Conservation (phyloP, 441 rosid species). For the Populus trichocarpa region DNA sequence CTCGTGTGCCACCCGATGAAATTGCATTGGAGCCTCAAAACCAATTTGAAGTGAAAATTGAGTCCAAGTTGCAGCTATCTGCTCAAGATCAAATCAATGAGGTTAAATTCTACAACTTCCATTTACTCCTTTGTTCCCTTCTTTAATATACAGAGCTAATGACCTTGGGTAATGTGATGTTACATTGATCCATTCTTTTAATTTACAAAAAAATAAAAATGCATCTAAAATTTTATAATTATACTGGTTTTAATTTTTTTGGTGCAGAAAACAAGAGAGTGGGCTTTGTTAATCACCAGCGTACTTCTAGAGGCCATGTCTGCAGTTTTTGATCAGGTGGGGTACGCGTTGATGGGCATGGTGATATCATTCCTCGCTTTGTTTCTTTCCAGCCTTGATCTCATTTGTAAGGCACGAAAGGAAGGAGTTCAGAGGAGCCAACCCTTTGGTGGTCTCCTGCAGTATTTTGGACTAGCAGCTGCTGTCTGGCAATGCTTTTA, state of each 20-base stretch:
- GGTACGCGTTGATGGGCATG: background rate
- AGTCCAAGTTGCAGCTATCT: fast-evolving
- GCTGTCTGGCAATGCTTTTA: background rate
- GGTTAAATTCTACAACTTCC: too few relatives aligned
- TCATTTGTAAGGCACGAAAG: background rate
- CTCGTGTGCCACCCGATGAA: too few relatives aligned
- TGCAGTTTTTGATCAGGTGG: background rate
- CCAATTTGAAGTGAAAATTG: too few relatives aligned
- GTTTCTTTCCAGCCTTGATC: background rate
- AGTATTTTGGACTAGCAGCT: background rate
- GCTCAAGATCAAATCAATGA: too few relatives aligned
- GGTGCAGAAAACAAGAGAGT: background rate
- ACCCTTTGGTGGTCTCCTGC: background rate
- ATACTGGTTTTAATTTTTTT: fast-evolving
- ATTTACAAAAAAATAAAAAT: too few relatives aligned
- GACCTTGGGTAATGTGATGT: too few relatives aligned
- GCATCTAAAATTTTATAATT: too few relatives aligned
- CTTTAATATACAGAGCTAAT: too few relatives aligned
- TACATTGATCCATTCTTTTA: too few relatives aligned
- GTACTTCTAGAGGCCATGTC: background rate
- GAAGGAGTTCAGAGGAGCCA: background rate
- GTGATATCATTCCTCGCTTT: background rate
- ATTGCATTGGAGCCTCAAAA: too few relatives aligned
- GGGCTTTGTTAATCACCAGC: background rate
- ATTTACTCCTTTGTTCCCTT: too few relatives aligned